phyloP scores from a whole-genome alignment of 441 rosid genomes.

The Pelargonium exstipulatum region DNA sequence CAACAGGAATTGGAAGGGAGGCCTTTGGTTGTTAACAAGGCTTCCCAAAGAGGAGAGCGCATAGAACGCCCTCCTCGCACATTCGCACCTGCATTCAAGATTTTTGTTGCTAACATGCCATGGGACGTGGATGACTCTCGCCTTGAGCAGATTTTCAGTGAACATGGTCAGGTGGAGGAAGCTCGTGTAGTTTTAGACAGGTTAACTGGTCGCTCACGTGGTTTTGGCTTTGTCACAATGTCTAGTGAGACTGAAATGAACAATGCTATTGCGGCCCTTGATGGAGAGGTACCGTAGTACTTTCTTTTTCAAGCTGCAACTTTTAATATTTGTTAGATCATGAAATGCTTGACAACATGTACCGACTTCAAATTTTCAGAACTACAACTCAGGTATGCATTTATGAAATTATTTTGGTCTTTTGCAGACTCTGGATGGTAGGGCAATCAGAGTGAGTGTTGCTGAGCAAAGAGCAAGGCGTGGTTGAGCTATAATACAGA shows the following conservation, averaged over 20 bases:
- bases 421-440: constrained; percentile 34
- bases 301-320: not conserved
- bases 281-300: constrained; percentile 47
- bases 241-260: constrained; percentile 54
- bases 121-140: constrained; percentile 54
- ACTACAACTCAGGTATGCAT: not conserved
- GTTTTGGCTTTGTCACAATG: constrained; percentile 72
- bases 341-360: not conserved
- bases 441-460: constrained; percentile 53
- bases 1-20: constrained; percentile 54
- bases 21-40: constrained; percentile 54
- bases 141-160: constrained; percentile 57
- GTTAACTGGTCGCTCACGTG: constrained; percentile 63
- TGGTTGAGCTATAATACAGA: constrained; percentile 14
- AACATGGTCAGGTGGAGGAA: constrained; percentile 55
- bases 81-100: constrained; percentile 30
- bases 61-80: constrained; percentile 42
- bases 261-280: constrained; percentile 69
- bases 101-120: constrained; percentile 60
- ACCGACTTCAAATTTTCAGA: not conserved
- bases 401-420: not conserved
- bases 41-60: constrained; percentile 55
- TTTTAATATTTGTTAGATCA: not conserved
- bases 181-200: constrained; percentile 57
- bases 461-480: constrained; percentile 64